Evolutionary conservation across 2,329 filamentous ascomycete genomes (phyloP), one percentile per base, ranked within the genome.

Genomic region (Epichloe brachyelytri): DNA sequence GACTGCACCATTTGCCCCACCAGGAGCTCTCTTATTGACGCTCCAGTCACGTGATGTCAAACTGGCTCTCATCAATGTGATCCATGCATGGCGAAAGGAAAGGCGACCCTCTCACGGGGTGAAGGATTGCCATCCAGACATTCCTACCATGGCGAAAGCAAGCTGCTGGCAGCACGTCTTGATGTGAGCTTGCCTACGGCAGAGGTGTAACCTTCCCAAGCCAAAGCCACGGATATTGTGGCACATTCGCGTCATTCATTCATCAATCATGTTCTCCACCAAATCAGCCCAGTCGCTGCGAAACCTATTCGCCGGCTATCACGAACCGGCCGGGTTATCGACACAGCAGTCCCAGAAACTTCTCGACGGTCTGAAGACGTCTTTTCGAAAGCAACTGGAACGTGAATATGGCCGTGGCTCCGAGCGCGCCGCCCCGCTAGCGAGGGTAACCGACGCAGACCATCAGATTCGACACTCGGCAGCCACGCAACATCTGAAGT

Each of bases 351-450:
- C 76, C 26, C 71, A 76, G 54, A 73, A 74, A 57, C 71, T 81
- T 8, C 75, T 80, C 55, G 70, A 78, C 50, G 70, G 72, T 36
- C 69, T 82, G 48, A 81, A 78, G 48, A 64, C 68, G 5, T 80
- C 77, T 2, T 82, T 82, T 60, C 72, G 78, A 48, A 71, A 71
- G 50, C 74, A 79, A 33, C 73, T 82, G n/a, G 77, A 80, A 57
- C 69, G 66, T 43, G 77, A 81, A 59, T 75, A 81, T 58, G 77
- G 77, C 53, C 72, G 66, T 59, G 59, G 67, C 33, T 55, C 63
- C 15, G 60, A 68, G 8, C 55, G 55, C 38, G 56, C 44, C 36
- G 53, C 52, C 10, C 54, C 47, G n/a, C 49, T 47, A 30, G 37
- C 48, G 59, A 43, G 59, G 57, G 47, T 34, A 54, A 41, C 51